Conservation (phyloP, 768 basidiomycete species). For the Hypsizygus marmoreus region DNA sequence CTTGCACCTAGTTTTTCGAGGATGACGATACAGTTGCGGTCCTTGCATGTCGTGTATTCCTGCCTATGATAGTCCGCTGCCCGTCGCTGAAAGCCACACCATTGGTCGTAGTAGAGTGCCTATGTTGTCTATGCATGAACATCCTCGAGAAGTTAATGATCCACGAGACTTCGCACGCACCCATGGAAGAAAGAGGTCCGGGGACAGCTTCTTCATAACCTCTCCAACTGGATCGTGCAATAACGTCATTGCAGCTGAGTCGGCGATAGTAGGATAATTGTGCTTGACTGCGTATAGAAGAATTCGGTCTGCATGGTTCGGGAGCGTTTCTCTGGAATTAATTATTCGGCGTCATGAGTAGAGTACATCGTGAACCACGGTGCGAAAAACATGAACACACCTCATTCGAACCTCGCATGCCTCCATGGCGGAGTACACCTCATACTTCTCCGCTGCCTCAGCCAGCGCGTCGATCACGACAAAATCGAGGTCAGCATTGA, state of each 20-base stretch:
- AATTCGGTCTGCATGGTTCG: slow-evolving; percentile 19
- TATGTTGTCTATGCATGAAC: too few relatives aligned
- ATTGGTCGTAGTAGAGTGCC: too few relatives aligned
- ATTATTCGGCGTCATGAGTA: not conserved
- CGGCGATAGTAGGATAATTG: slow-evolving; percentile 20
- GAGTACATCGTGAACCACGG: not conserved
- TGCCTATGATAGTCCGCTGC: too few relatives aligned
- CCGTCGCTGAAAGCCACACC: too few relatives aligned
- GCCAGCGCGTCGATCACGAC: not conserved
- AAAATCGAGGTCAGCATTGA: not conserved
- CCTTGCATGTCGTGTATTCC: too few relatives aligned
- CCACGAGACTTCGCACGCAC: too few relatives aligned
- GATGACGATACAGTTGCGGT: too few relatives aligned
- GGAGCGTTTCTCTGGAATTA: slow-evolving; percentile 13
- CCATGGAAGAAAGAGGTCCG: too few relatives aligned
- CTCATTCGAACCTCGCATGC: slow-evolving; percentile 6
- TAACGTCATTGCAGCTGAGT: slow-evolving; percentile 14
- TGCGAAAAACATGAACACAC: slow-evolving; percentile 1
- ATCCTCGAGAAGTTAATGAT: too few relatives aligned
- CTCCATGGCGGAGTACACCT: slow-evolving; percentile 7
- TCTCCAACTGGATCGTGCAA: not conserved
- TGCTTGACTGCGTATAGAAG: slow-evolving; percentile 23
- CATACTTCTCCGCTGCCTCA: slow-evolving; percentile 15
- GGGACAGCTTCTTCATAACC: not conserved
- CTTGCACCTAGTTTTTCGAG: too few relatives aligned